A percentile compares a stretch with the other conserved stretches of the same genome.
Evolutionary conservation across 2,329 filamentous ascomycete genomes (phyloP).

Genomic region (Simplicillium aogashimaense): DNA sequence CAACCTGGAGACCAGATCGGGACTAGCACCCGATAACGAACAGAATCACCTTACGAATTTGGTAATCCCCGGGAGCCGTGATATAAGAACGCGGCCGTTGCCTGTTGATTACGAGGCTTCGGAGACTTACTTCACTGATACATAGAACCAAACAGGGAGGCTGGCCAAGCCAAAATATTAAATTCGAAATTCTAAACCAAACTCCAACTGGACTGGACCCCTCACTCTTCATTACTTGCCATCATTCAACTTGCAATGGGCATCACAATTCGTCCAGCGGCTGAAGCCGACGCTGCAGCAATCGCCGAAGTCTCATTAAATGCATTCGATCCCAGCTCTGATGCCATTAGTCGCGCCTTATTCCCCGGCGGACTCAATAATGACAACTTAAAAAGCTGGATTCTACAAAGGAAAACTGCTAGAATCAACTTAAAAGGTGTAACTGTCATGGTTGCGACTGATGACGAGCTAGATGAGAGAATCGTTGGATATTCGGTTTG

Average conservation of each 20-base stretch:
- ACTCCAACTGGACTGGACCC: too few relatives aligned
- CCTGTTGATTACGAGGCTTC: too few relatives aligned
- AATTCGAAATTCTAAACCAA: too few relatives aligned
- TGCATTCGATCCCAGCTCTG: neutral
- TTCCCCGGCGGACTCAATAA: neutral
- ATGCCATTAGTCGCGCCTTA: neutral
- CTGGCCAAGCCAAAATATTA: too few relatives aligned
- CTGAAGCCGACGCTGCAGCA: neutral
- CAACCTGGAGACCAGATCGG: too few relatives aligned
- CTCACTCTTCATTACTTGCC: too few relatives aligned
- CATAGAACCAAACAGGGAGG: too few relatives aligned
- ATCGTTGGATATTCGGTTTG: neutral
- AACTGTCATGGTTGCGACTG: neutral
- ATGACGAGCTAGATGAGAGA: neutral
- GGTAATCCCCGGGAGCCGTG: too few relatives aligned
- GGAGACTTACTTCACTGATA: too few relatives aligned
- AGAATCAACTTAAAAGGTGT: neutral
- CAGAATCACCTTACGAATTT: too few relatives aligned
- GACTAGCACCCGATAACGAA: too few relatives aligned
- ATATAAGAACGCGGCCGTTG: too few relatives aligned
- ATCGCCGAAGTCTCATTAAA: neutral
- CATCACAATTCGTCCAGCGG: neutral
- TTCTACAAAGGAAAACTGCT: neutral
- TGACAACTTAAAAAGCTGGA: neutral
- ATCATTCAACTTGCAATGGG: neutral